Evolutionary conservation across 768 basidiomycete genomes (phyloP), one percentile per base, ranked within the genome.

Genomic region (Pleurotus eryngii): DNA sequence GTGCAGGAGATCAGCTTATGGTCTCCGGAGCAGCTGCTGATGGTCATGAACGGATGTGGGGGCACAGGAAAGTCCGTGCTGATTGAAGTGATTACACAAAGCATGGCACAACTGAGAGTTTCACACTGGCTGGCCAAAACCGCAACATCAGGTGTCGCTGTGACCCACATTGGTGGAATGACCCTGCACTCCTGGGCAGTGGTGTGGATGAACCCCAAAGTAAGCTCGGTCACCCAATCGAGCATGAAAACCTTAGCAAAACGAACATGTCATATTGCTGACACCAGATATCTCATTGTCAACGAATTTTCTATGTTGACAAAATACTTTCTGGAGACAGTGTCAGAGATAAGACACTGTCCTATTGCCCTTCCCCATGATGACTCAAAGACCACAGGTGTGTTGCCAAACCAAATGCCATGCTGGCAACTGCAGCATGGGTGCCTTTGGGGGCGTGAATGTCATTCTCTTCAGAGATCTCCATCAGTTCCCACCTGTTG

Each of bases 221-320:
- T 6, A 27, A 24, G 3, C 2, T 3, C n/a, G 17, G n/a, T 24
- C 2, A 5, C n/a, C 22, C n/a, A 5, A 3, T 3, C 46, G 4
- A 18, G 12, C 12, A 4, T 4, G 4, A 47, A 15, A 4, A 47
- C 20, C 2, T 5, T 47, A 3, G 46, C n/a, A 4, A 47, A 22
- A 24, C 14, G 46, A 5, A 2, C 4, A 4, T 5, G 20, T 5
- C n/a, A 47, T 3, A 47, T 47, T 4, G 22, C 22, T 4, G n/a
- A 48, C 35, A 12, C 11, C n/a, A n/a, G 39, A 7, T 70, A 74
- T 57, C 63, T 74, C 35, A 64, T 74, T 27, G 64, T 75, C 17
- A 68, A 75, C 54, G 72, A 75, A 49, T 49, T 59, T 8, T 76
- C 74, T 0, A 76, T 76, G 74, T 27, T 74, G 0, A 57, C 63